Evolutionary conservation across 176 grass and related monocot genomes (phyloP).

Genomic region (Paspalum vaginatum): DNA sequence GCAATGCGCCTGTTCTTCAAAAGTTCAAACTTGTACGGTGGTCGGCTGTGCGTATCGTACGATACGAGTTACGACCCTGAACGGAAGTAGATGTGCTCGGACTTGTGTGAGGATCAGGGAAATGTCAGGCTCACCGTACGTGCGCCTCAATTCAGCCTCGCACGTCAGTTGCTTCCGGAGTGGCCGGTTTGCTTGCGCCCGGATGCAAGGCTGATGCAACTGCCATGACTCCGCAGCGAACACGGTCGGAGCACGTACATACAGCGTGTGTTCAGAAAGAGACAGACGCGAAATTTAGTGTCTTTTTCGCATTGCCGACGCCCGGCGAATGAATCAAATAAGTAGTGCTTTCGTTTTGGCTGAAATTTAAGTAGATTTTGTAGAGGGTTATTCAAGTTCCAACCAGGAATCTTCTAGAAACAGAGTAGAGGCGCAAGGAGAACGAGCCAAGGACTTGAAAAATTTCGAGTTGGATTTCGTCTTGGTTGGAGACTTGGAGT

Average conservation of each 20-base stretch:
- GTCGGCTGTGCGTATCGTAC: not conserved
- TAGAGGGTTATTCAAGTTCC: not conserved
- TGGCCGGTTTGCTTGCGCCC: not conserved
- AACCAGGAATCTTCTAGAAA: not conserved
- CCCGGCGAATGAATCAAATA: not conserved
- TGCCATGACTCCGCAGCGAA: not conserved
- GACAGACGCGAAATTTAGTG: not conserved
- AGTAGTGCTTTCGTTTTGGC: not conserved
- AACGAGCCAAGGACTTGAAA: not conserved
- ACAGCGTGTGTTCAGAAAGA: not conserved
- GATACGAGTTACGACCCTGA: too few relatives aligned
- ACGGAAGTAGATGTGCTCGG: not conserved
- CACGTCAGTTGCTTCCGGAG: constrained; percentile 3
- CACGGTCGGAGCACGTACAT: not conserved
- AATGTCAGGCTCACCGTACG: not conserved
- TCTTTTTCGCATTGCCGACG: not conserved
- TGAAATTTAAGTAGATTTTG: not conserved
- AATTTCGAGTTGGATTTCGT: not conserved
- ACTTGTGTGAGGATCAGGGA: not conserved
- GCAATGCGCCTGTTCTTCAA: not conserved
- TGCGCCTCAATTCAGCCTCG: constrained; percentile 6
- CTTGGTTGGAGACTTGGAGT: not conserved
- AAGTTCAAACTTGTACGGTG: not conserved
- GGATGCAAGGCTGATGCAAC: constrained; percentile 31
- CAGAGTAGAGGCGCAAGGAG: not conserved